phyloP scores from a whole-genome alignment of 2,329 filamentous ascomycete genomes.

The Purpureocillium takamizusanense region DNA sequence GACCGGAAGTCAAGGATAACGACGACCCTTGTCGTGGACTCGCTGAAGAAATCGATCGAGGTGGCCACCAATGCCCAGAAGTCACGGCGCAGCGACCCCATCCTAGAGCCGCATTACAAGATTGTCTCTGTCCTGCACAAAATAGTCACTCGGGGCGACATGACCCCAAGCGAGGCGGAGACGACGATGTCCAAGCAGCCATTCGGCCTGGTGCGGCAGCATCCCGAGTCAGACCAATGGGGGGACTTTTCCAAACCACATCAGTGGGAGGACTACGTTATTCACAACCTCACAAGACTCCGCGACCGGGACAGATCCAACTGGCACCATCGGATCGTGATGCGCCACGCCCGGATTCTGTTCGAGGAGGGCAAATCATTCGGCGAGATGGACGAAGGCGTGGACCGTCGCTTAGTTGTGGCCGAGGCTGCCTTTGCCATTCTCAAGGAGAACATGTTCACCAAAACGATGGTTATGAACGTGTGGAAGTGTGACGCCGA shows the following conservation, averaged over 20 bases:
- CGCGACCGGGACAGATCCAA: slow-evolving; percentile 78
- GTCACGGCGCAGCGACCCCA: slow-evolving; percentile 58
- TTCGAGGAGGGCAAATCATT: slow-evolving; percentile 35
- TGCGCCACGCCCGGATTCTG: slow-evolving; percentile 55
- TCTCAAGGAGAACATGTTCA: slow-evolving; percentile 66
- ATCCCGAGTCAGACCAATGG: slow-evolving; percentile 23
- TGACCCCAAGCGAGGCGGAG: slow-evolving; percentile 38
- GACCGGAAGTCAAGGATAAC: slow-evolving; percentile 25
- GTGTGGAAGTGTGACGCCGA: slow-evolving; percentile 94
- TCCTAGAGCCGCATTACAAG: slow-evolving; percentile 90
- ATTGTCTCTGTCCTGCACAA: slow-evolving; percentile 77
- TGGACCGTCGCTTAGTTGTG: slow-evolving; percentile 48
- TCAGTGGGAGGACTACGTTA: slow-evolving; percentile 49
- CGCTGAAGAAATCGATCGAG: slow-evolving; percentile 41
- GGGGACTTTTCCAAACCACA: slow-evolving; percentile 36
- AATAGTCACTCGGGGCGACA: slow-evolving; percentile 50
- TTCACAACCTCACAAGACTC: slow-evolving; percentile 40
- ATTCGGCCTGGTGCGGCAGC: slow-evolving; percentile 31
- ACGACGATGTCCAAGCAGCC: slow-evolving; percentile 47
- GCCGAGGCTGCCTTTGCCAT: slow-evolving; percentile 75
- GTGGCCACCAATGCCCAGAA: slow-evolving; percentile 43
- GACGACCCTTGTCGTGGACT: slow-evolving; percentile 32
- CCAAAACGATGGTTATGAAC: slow-evolving; percentile 89
- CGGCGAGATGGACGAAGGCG: slow-evolving; percentile 28
- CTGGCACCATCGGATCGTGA: slow-evolving; percentile 90